Percentiles rank a stretch among this genome's conserved stretches.
phyloP scores from a whole-genome alignment of 257 asterid genomes.

The Jacaranda mimosifolia region DNA sequence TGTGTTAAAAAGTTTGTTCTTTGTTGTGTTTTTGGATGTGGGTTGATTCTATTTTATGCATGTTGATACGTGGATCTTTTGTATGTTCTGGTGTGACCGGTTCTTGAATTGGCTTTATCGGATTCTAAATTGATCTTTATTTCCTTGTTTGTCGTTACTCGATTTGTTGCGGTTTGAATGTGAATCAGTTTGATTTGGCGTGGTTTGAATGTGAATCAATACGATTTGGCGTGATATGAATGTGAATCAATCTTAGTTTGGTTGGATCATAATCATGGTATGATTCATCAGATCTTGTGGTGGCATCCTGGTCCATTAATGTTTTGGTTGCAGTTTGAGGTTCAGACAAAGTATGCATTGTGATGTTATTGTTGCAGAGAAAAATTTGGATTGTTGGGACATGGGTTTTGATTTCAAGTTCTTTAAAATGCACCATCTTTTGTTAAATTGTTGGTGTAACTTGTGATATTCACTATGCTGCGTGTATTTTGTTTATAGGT shows the following conservation, averaged over 20 bases:
- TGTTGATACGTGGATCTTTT: slow-evolving; percentile 33
- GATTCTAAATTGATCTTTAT: background rate
- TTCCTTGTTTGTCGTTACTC: background rate
- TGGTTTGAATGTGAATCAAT: background rate
- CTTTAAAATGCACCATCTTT: background rate
- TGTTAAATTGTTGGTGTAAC: slow-evolving; percentile 1
- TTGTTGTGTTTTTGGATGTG: background rate
- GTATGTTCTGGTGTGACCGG: slow-evolving; percentile 5
- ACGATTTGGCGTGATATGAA: background rate
- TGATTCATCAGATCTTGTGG: background rate
- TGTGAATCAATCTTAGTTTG: slow-evolving; percentile 19
- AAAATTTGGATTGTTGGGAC: too few species aligned
- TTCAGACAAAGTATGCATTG: background rate
- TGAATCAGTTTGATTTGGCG: background rate
- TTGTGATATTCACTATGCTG: too few species aligned
- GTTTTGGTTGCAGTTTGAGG: background rate
- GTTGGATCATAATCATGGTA: background rate
- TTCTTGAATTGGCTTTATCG: background rate
- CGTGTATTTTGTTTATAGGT: background rate
- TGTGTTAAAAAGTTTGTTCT: background rate
- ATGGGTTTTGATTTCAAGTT: background rate
- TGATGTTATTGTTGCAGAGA: background rate
- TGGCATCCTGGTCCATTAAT: background rate
- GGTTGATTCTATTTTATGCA: slow-evolving; percentile 23
- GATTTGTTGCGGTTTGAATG: background rate